Evolutionary conservation across 345 rosid species (phyloP), one percentile per base, ranked within the genome.

Genomic region (Luvunga scandens): DNA sequence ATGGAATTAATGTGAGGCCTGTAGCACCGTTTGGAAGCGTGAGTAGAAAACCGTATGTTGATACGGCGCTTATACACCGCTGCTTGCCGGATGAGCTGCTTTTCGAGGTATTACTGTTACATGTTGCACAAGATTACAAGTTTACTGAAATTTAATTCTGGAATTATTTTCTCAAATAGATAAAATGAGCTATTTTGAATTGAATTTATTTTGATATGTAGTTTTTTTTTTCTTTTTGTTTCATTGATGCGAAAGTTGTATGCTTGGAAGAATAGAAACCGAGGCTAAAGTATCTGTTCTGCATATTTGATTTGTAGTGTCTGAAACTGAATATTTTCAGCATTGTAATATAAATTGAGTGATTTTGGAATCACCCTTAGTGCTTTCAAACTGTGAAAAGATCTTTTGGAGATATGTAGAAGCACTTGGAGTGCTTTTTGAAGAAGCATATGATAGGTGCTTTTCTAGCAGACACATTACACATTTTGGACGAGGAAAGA

Each of bases 51-150:
- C 90, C 89, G 0, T 79, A 76, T 76, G 84, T 81, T 79, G 96
- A 93, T 82, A 89, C 97, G 0, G 94, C 99, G 12, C 84, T 88
- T 69, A 82, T 93, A 66, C 97, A 95, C 83, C 94, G 97, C 30
- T 71, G 79, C 86, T 89, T 95, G 85, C 99, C 97, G 0, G 99
- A 95, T 87, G 99, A 95, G 84, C 89, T 95, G 77, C 94, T 92
- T 71, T 87, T 89, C 50, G 98, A 95, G 97, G 99, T 92, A 86
- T 53, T 75, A 60, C 39, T 91, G 84, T 53, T 77, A 56, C 39
- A 7, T 70, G 12, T 8, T 70, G 9, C 2, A 14, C 13, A 14
- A 50, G 34, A 27, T 39, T 45, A 8, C 31, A 39, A 5, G 18
- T 16, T 24, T 42, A 42, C 12, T 24, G 21, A 6, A 45, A 9